A percentile compares a stretch with the other conserved stretches of the same genome.
Conservation (phyloP, 1,284 basidiomycete genomes). For the Ustilago curta region DNA sequence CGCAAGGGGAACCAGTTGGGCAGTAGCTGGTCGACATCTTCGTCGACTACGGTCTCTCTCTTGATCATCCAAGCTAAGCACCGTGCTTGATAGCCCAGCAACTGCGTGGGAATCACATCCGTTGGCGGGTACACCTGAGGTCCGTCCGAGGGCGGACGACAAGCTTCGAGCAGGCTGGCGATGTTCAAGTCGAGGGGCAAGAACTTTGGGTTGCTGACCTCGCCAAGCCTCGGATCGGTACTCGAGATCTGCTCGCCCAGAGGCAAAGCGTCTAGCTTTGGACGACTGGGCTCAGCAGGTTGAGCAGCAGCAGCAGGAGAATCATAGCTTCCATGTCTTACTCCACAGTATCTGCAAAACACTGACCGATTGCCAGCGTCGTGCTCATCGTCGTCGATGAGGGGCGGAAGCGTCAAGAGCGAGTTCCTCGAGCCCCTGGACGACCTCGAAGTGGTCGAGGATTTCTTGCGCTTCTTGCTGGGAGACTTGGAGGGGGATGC, state of each 20-base stretch:
- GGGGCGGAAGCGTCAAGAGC: neutral
- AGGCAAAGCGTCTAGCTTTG: slow-evolving; percentile 16
- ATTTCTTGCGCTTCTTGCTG: slow-evolving; percentile 34
- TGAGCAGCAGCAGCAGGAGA: neutral
- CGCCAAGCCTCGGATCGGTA: slow-evolving; percentile 32
- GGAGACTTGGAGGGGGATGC: slow-evolving; percentile 13
- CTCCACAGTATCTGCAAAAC: neutral
- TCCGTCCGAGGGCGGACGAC: slow-evolving; percentile 38
- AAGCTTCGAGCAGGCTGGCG: slow-evolving; percentile 47
- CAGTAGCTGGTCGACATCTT: slow-evolving; percentile 33
- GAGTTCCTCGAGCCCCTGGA: slow-evolving; percentile 3
- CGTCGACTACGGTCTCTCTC: slow-evolving; percentile 34
- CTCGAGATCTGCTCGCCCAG: slow-evolving; percentile 18
- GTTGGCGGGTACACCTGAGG: slow-evolving; percentile 27
- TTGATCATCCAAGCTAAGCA: slow-evolving; percentile 52
- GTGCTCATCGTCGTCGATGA: slow-evolving; percentile 3
- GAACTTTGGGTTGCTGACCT: slow-evolving; percentile 16
- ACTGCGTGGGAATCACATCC: slow-evolving; percentile 40
- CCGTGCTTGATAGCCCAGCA: slow-evolving; percentile 48
- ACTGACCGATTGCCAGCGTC: too few species aligned
- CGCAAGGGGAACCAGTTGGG: slow-evolving; percentile 47
- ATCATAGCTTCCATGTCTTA: neutral
- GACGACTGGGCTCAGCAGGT: slow-evolving; percentile 2
- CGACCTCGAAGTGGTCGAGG: slow-evolving; percentile 7
- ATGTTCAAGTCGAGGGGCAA: slow-evolving; percentile 47